These are phyloP conservation scores for Cladosporium sp. DNA, from an alignment of 2,329 filamentous ascomycete species.

Conservation along the genomic window DNA sequence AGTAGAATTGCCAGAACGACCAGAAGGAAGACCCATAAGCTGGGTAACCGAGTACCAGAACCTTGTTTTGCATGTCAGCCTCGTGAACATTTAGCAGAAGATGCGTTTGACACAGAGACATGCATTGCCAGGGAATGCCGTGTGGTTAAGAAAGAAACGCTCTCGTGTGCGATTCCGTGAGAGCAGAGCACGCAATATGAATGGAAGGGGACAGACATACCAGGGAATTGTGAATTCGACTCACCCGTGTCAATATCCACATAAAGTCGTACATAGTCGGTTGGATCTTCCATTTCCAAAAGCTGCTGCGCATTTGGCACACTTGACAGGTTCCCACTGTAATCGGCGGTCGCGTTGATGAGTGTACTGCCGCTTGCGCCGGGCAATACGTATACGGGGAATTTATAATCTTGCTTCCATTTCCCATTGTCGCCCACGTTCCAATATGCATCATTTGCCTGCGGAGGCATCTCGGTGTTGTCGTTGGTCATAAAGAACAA, in stretches of 20 bases:
- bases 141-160: not conserved
- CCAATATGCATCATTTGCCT: constrained; percentile 65
- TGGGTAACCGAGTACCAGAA: constrained; percentile 54
- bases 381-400: constrained; percentile 80
- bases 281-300: constrained; percentile 38
- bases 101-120: not conserved
- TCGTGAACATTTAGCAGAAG: not conserved
- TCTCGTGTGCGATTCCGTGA: not conserved
- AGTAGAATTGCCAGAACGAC: constrained; percentile 71
- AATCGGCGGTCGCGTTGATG: constrained; percentile 70
- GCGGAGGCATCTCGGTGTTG: constrained; percentile 27
- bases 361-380: constrained; percentile 65
- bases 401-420: constrained; percentile 73
- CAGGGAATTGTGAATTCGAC: constrained; percentile 13
- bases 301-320: constrained; percentile 44
- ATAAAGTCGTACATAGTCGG: constrained; percentile 54
- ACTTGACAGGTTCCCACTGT: constrained; percentile 71
- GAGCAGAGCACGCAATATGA: not conserved
- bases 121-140: not conserved
- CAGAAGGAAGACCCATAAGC: constrained; percentile 76
- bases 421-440: constrained; percentile 64
- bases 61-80: constrained; percentile 19
- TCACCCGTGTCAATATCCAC: constrained; percentile 50
- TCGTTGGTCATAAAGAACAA: constrained; percentile 56
- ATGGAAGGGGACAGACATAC: constrained; percentile 15